Evolutionary conservation across 495 filamentous ascomycete genomes (phyloP), one percentile per base, ranked within the genome.

Genomic region (Penicillium egyptiacum): DNA sequence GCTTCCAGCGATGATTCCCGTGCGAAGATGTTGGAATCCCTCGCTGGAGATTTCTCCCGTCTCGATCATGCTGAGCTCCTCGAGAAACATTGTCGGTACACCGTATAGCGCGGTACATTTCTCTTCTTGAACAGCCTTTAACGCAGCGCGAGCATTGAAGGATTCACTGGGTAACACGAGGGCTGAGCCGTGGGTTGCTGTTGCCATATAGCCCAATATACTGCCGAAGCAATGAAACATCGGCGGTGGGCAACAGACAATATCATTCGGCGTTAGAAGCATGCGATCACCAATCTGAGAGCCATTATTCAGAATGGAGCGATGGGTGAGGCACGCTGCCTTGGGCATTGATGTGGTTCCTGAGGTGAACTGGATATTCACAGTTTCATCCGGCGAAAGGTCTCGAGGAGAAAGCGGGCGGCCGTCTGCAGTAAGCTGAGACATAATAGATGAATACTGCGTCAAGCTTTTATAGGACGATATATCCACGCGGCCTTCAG

Each of bases 321-420:
- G 81, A 71, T 98, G 94, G 6, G 82, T 86, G 4, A 98, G 81
- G 73, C 91, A 96, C 1, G 93, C 91, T 0, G 94, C 94, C 76
- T 98, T 98, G 3, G 94, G 94, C 66, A 81, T 76, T 1, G 86
- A 86, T 0, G 93, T 98, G 7, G 93, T 98, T 26, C 93, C 94
- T 7, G 89, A 93, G 8, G 94, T 98, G 72, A 97, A 98, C 67
- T 98, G 94, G 60, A 98, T 96, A 68, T 97, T 97, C 43, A 95
- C 85, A 3, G 89, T 84, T 16, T 98, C 94, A 55, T 84, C 65
- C 0, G 83, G 76, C 12, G 77, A 73, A 17, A 97, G 78, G 2
- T 75, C 68, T 41, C 68, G 79, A 40, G 70, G 70, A 22, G 70
- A 68, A 25, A 79, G 68, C 17, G 67, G 37, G 6, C 25, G 48